Evolutionary conservation across 1,139 yeast species (phyloP), one percentile per base, ranked within the genome.

Genomic region (Candida gigantensis): DNA sequence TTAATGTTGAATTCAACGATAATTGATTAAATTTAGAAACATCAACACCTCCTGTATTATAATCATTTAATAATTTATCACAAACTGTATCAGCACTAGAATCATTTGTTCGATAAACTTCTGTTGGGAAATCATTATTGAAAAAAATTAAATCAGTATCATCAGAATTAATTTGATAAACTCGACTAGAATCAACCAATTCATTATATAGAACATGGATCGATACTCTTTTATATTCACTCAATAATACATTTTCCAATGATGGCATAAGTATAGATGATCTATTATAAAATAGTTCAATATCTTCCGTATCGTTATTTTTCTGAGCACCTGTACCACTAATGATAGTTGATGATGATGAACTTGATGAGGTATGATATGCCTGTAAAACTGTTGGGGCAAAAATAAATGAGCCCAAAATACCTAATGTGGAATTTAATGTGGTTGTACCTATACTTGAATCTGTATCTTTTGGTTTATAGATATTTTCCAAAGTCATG

Each of bases 231-330:
- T 65, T 67, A 24, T 62, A 57, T 14, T 61, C 57, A 0, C 47
- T 49, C 32, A 69, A 66, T n/a, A 83, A 54, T 38, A 82, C 71
- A 2, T 62, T 42, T 3, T 60, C 48, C 14, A 73, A 46, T 0
- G 74, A 60, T 0, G 86, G 85, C 50, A 52, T 53, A 5, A 43
- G 29, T 2, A 34, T 28, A 8, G 34, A 27, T 1, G 65, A 50
- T n/a, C 41, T 38, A 35, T 57, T 59, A 40, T 60, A 62, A 32
- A 49, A 58, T 7, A 19, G 12, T 7, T 20, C 19, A 13, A 32
- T 21, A 3, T 19, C 30, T 13, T 28, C 14, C 8, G 31, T 28
- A 14, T 28, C 17, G 7, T 24, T 17, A 11, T 18, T 5, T 18
- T 18, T 18, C 19, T 6, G 19, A 18, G n/a, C n/a, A n/a, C n/a